phyloP scores from a whole-genome alignment of 2,329 filamentous ascomycete species.

The Colletotrichum australisinense region DNA sequence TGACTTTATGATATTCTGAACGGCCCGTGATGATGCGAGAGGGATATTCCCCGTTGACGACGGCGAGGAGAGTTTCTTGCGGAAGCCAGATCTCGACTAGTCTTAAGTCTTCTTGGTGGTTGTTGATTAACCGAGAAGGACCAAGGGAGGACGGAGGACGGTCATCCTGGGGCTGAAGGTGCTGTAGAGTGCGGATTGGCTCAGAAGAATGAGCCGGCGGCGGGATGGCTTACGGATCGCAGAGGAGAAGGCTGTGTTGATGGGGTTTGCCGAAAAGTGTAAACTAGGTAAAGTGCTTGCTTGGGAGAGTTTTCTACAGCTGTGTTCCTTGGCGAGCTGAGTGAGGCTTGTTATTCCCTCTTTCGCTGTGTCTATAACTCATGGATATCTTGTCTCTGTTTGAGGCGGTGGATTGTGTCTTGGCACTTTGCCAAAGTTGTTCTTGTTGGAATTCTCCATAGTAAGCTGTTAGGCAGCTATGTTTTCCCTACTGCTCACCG shows the following conservation, averaged over 20 bases:
- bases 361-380: too few relatives aligned
- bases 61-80: background rate
- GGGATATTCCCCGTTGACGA: background rate
- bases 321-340: conserved; percentile 4
- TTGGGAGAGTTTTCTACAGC: background rate
- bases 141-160: conserved; percentile 1
- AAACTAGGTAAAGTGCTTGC: background rate
- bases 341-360: background rate
- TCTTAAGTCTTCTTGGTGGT: background rate
- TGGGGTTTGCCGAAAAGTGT: background rate
- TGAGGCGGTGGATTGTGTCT: background rate
- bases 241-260: background rate
- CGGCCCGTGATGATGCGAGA: background rate
- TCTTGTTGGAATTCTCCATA: background rate
- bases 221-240: background rate
- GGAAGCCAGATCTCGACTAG: background rate
- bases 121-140: background rate
- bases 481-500: background rate
- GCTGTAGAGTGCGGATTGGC: background rate
- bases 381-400: background rate
- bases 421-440: background rate
- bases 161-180: conserved; percentile 6
- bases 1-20: background rate
- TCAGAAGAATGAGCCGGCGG: background rate
- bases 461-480: background rate